A percentile compares a stretch with the other conserved stretches of the same genome.
Evolutionary conservation across 495 filamentous ascomycete genomes (phyloP).

Genomic region (Neurospora pannonica): DNA sequence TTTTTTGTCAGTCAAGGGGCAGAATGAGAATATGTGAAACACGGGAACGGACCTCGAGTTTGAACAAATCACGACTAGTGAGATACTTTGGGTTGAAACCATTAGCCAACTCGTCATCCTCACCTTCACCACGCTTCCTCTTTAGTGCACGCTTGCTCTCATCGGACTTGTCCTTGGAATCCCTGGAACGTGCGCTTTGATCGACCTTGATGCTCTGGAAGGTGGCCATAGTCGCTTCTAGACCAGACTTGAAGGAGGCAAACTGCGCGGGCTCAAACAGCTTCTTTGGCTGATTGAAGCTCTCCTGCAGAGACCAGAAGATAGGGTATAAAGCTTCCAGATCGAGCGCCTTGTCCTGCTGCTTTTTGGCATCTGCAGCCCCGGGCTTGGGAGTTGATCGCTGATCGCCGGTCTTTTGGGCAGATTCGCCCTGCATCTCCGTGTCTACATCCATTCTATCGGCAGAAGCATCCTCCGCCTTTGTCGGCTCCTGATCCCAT

Average conservation of each 20-base stretch:
- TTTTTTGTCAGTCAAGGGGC: constrained; percentile 9
- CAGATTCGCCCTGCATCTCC: constrained; percentile 19
- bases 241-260: constrained; percentile 61
- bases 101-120: constrained; percentile 52
- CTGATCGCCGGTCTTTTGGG: constrained; percentile 27
- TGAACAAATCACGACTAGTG: constrained; percentile 88
- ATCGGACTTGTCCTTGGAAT: constrained; percentile 41
- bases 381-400: constrained; percentile 38
- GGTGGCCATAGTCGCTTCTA: constrained; percentile 67
- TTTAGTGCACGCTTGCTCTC: constrained; percentile 57
- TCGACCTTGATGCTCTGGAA: constrained; percentile 76
- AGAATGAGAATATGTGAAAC: neutral
- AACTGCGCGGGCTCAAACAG: constrained; percentile 66
- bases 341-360: constrained; percentile 38
- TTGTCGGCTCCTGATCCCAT: constrained; percentile 51
- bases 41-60: constrained; percentile 61
- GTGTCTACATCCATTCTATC: constrained; percentile 54
- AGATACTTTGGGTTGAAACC: constrained; percentile 95
- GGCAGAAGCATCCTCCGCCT: constrained; percentile 39
- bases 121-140: constrained; percentile 55
- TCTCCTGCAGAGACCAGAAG: constrained; percentile 88
- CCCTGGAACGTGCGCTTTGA: constrained; percentile 26
- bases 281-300: constrained; percentile 80
- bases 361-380: constrained; percentile 24
- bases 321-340: constrained; percentile 73